A percentile compares a stretch with the other conserved stretches of the same genome.
Evolutionary conservation across 179 eudicot genomes (phyloP).

Genomic region (Patellifolia procumbens): DNA sequence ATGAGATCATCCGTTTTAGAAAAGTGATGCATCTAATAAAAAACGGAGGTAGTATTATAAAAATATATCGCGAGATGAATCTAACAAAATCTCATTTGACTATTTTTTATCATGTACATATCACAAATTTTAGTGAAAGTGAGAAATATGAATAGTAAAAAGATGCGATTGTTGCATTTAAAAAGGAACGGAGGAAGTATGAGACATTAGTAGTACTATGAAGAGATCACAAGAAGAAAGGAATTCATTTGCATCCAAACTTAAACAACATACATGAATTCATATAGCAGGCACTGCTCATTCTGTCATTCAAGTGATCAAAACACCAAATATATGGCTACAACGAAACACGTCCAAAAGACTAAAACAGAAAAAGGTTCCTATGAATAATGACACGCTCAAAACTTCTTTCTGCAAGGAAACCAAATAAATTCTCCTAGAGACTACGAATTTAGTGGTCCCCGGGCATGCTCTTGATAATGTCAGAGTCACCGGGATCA

Average conservation of each 20-base stretch:
- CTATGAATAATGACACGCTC: slow-evolving; percentile 21
- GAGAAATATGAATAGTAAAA: too few relatives aligned
- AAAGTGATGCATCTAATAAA: too few relatives aligned
- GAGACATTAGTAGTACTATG: too few relatives aligned
- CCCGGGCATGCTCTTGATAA: slow-evolving; percentile 77
- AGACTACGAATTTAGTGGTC: slow-evolving; percentile 42
- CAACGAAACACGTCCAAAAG: slow-evolving; percentile 16
- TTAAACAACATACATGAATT: slow-evolving; percentile 8
- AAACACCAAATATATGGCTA: slow-evolving; percentile 23
- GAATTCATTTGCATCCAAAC: background rate
- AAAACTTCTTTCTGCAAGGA: slow-evolving; percentile 28
- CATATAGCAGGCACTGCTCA: background rate
- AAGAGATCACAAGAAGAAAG: background rate
- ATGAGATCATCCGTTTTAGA: too few relatives aligned
- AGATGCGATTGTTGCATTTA: too few relatives aligned
- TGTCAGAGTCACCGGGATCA: slow-evolving; percentile 87
- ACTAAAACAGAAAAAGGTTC: slow-evolving; percentile 13
- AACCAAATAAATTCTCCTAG: slow-evolving; percentile 10
- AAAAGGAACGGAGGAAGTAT: too few relatives aligned
- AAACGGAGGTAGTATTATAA: too few relatives aligned
- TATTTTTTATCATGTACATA: too few relatives aligned
- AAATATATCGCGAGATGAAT: too few relatives aligned
- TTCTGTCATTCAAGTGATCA: slow-evolving; percentile 13
- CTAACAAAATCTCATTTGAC: too few relatives aligned
- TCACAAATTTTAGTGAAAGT: too few relatives aligned